These are phyloP conservation scores for Penicillium manginii DNA, from an alignment of 495 filamentous ascomycete genomes.

Conservation along the genomic window DNA sequence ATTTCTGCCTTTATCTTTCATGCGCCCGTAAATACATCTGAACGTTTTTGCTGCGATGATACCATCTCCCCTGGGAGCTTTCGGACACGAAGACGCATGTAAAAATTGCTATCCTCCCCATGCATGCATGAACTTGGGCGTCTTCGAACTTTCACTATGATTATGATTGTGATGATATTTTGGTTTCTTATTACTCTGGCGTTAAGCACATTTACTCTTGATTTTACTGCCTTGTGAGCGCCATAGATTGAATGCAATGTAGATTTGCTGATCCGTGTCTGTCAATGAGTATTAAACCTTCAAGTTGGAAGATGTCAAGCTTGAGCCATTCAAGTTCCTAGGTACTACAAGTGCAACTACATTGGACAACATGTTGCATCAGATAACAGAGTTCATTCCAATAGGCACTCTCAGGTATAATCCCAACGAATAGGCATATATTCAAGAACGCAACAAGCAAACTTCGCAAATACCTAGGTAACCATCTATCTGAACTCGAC, in stretches of 20 bases:
- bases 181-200: background rate
- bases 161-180: background rate
- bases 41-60: slow-evolving; percentile 20
- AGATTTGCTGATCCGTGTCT: background rate
- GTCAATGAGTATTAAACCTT: background rate
- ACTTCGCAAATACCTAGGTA: too few relatives aligned
- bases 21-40: slow-evolving; percentile 16
- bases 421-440: background rate
- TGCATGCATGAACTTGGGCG: slow-evolving; percentile 10
- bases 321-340: too few relatives aligned
- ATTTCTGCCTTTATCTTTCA: slow-evolving; percentile 5
- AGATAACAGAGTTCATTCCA: background rate
- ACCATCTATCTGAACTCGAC: slow-evolving; percentile 8
- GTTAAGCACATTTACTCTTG: background rate
- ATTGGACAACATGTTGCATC: background rate
- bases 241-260: background rate
- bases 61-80: slow-evolving; percentile 8
- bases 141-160: background rate
- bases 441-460: too few relatives aligned
- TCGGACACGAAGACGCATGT: slow-evolving; percentile 10
- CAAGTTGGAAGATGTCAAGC: too few relatives aligned
- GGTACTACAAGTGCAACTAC: too few relatives aligned
- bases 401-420: background rate
- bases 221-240: background rate
- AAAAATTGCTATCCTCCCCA: slow-evolving; percentile 10